phyloP scores from a whole-genome alignment of 2,329 filamentous ascomycete species.

The Colletotrichum agaves region DNA sequence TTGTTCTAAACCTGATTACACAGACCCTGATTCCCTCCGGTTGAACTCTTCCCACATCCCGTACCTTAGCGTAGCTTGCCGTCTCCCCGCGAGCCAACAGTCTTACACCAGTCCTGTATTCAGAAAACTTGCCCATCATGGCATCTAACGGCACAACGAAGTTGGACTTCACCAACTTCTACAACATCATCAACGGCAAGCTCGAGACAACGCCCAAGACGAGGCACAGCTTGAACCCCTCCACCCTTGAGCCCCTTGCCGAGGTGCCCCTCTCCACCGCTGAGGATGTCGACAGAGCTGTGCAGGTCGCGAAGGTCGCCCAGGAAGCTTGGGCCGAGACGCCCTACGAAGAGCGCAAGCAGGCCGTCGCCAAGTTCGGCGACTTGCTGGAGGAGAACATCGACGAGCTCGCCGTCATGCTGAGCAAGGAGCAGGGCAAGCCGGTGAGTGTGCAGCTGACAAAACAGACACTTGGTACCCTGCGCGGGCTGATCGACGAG shows the following conservation, averaged over 20 bases:
- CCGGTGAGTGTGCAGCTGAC: slow-evolving; percentile 31
- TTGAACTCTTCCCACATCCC: slow-evolving; percentile 10
- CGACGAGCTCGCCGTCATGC: slow-evolving; percentile 29
- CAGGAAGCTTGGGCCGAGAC: slow-evolving; percentile 52
- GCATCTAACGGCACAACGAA: slow-evolving; percentile 25
- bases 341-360: slow-evolving; percentile 46
- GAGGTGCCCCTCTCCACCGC: slow-evolving; percentile 60
- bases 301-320: slow-evolving; percentile 58
- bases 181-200: slow-evolving; percentile 64
- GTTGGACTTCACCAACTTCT: slow-evolving; percentile 51
- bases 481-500: neutral
- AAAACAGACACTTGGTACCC: neutral
- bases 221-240: slow-evolving; percentile 61
- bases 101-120: neutral
- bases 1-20: slow-evolving; percentile 3
- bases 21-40: neutral
- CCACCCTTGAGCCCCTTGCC: slow-evolving; percentile 59
- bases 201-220: slow-evolving; percentile 54
- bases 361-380: slow-evolving; percentile 38
- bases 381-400: slow-evolving; percentile 37
- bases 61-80: slow-evolving; percentile 17
- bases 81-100: neutral
- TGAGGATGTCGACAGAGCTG: slow-evolving; percentile 61
- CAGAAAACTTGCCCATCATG: slow-evolving; percentile 18
- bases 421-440: slow-evolving; percentile 41